Evolutionary conservation across 495 filamentous ascomycete genomes (phyloP).

Genomic region (Peziza echinospora): DNA sequence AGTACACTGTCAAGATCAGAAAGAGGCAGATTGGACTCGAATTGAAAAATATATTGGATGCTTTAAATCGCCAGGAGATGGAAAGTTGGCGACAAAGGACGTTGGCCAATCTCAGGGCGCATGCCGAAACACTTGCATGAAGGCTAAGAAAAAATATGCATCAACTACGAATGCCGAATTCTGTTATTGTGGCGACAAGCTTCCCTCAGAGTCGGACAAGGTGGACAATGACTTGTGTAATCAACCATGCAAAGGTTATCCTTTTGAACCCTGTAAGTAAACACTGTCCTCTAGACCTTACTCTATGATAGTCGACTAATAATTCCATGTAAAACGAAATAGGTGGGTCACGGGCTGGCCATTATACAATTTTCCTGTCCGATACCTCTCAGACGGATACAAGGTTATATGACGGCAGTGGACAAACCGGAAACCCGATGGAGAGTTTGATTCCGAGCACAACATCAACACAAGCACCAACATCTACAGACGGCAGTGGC

Average conservation of each 20-base stretch:
- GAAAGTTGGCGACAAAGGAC: conserved; percentile 1
- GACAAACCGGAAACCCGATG: too few relatives aligned
- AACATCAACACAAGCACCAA: too few relatives aligned
- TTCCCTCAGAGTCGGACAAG: conserved; percentile 29
- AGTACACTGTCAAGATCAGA: too few relatives aligned
- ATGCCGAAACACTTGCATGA: conserved; percentile 11
- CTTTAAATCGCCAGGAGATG: conserved; percentile 10
- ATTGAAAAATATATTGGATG: conserved; percentile 9
- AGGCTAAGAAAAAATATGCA: conserved; percentile 1
- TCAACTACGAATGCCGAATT: conserved; percentile 20
- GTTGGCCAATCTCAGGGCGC: conserved; percentile 10
- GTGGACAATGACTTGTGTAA: conserved; percentile 33
- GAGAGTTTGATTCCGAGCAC: too few relatives aligned
- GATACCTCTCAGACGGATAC: neutral
- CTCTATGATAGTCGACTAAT: too few relatives aligned
- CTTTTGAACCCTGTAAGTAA: conserved; percentile 33
- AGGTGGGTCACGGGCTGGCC: neutral
- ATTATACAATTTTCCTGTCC: neutral
- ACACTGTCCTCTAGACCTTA: too few relatives aligned
- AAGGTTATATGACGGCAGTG: neutral
- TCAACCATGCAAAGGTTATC: conserved; percentile 34
- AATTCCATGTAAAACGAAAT: too few relatives aligned
- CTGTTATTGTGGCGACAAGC: conserved; percentile 41
- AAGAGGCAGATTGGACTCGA: too few relatives aligned
- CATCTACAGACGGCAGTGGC: too few relatives aligned